Evolutionary conservation across 768 basidiomycete genomes (phyloP).

Genomic region (Tylopilus sp.): DNA sequence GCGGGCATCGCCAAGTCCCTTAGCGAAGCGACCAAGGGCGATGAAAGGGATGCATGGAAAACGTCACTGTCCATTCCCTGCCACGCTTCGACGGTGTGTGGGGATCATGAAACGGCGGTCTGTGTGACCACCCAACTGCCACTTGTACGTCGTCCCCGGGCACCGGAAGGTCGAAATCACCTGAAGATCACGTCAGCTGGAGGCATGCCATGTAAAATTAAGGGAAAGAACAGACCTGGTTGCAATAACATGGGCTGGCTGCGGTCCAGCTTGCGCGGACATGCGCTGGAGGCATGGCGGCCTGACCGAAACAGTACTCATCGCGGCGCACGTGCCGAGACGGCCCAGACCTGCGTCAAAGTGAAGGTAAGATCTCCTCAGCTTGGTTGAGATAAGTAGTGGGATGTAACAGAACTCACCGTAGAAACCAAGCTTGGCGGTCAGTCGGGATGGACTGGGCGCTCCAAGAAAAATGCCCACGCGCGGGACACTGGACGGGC

Average conservation of each 20-base stretch:
- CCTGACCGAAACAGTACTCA: not conserved
- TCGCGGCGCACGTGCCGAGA: conserved; percentile 13
- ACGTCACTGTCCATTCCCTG: conserved; percentile 26
- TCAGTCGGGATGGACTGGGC: not conserved
- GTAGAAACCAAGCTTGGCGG: not conserved
- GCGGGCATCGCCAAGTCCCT: conserved; percentile 28
- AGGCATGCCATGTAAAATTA: conserved; percentile 18
- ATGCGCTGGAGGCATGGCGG: conserved; percentile 27
- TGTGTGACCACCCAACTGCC: conserved; percentile 15
- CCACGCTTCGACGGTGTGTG: conserved; percentile 28
- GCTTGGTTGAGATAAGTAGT: not conserved
- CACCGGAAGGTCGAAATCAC: conserved; percentile 21
- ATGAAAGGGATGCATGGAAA: conserved; percentile 20
- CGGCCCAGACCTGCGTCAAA: not conserved
- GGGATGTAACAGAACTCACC: not conserved
- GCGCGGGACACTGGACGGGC: conserved; percentile 8
- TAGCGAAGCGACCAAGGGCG: conserved; percentile 29
- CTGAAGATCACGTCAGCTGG: conserved; percentile 25
- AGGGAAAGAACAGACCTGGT: conserved; percentile 20
- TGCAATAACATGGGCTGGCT: conserved; percentile 12
- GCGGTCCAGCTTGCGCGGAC: conserved; percentile 21
- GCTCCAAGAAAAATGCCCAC: not conserved
- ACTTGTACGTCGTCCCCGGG: conserved; percentile 24
- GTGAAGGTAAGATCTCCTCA: not conserved
- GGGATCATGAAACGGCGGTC: conserved; percentile 16